Percentiles rank a stretch among this genome's conserved stretches.
phyloP scores from a whole-genome alignment of 2,329 filamentous ascomycete genomes.

The Zymoseptoria ardabiliae region DNA sequence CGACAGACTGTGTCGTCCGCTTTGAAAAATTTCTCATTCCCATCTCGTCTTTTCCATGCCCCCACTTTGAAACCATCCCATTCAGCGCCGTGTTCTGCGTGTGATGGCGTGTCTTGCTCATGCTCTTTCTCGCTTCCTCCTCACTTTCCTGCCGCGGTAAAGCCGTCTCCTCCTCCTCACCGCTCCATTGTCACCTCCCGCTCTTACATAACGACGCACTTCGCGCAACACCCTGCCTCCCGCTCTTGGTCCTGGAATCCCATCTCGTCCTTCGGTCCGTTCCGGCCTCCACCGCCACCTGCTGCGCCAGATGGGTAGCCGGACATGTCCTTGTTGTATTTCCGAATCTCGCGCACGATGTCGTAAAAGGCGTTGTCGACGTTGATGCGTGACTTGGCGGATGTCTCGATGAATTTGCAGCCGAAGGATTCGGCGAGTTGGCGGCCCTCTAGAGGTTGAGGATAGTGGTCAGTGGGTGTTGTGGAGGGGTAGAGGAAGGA shows the following conservation, averaged over 20 bases:
- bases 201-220: slow-evolving; percentile 78
- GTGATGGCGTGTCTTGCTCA: background rate
- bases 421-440: slow-evolving; percentile 76
- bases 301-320: slow-evolving; percentile 61
- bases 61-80: no score
- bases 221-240: slow-evolving; percentile 67
- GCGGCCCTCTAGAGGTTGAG: slow-evolving; percentile 66
- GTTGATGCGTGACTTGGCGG: slow-evolving; percentile 94
- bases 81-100: background rate
- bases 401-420: slow-evolving; percentile 99
- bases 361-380: slow-evolving; percentile 99
- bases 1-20: background rate
- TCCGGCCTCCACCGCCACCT: slow-evolving; percentile 46
- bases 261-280: slow-evolving; percentile 55
- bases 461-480: background rate
- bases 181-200: background rate
- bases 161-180: background rate
- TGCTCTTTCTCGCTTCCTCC: background rate
- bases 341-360: slow-evolving; percentile 92
- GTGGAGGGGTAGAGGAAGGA: background rate
- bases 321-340: slow-evolving; percentile 97
- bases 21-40: background rate
- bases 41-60: background rate
- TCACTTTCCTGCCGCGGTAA: background rate
- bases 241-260: slow-evolving; percentile 66